phyloP scores from a whole-genome alignment of 164 flowering plant species.

The Dillenia turbinata region DNA sequence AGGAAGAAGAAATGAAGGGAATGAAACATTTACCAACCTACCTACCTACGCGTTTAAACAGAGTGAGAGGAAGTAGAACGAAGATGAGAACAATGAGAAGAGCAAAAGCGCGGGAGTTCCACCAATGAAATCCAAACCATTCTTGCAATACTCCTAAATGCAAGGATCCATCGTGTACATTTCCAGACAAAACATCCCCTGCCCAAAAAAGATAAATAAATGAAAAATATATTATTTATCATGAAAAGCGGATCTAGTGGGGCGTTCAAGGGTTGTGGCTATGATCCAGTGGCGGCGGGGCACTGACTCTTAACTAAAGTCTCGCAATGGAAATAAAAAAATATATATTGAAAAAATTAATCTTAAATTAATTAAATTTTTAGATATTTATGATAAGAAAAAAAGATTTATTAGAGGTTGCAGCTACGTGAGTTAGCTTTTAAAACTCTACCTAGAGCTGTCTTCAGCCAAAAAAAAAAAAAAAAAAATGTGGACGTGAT shows the following conservation, averaged over 20 bases:
- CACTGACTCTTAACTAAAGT: no score
- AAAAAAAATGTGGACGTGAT: no score
- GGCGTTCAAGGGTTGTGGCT: no score
- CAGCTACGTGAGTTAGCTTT: no score
- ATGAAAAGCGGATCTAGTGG: no score
- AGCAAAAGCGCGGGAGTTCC: constrained; percentile 56
- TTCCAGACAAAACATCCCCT: constrained; percentile 91
- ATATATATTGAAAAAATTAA: background rate
- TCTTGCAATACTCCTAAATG: constrained; percentile 81
- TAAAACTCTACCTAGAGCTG: no score
- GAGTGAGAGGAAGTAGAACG: constrained; percentile 66
- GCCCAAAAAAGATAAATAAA: constrained; percentile 1
- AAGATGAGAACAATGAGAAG: constrained; percentile 42
- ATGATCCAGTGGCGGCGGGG: no score
- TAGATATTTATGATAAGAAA: no score
- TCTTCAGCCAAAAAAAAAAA: no score
- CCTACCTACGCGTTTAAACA: constrained; percentile 72
- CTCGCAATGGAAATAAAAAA: background rate
- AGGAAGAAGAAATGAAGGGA: no score
- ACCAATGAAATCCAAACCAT: constrained; percentile 93
- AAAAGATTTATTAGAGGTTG: no score
- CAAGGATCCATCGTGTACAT: constrained; percentile 30
- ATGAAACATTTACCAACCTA: background rate
- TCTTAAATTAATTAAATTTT: background rate
- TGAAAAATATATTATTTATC: no score